Conservation (phyloP, 192 early-diverging fungal genomes). For the Coemansia sp. region DNA sequence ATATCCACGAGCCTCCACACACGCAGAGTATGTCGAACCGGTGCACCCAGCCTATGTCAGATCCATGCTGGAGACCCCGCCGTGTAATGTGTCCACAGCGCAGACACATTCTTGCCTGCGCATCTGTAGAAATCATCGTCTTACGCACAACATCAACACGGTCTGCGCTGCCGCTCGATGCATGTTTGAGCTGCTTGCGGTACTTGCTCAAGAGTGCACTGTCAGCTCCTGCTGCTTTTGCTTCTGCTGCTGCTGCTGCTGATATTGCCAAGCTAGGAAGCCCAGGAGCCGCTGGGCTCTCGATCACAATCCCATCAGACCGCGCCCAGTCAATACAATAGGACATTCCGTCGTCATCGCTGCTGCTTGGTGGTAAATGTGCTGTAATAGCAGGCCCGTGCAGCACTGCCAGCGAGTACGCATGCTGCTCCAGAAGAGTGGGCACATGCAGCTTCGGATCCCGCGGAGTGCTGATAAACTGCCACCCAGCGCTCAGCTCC, state of each 20-base stretch:
- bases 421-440: constrained; percentile 49
- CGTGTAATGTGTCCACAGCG: constrained; percentile 50
- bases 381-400: not conserved
- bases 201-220: constrained; percentile 10
- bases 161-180: constrained; percentile 18
- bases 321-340: constrained; percentile 59
- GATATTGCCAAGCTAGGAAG: constrained; percentile 10
- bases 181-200: constrained; percentile 15
- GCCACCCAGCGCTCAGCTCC: constrained; percentile 49
- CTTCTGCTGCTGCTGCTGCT: not conserved
- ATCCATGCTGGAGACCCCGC: not conserved
- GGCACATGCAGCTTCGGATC: constrained; percentile 48
- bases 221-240: not conserved
- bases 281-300: constrained; percentile 15
- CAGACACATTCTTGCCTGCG: constrained; percentile 32
- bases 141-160: constrained; percentile 51
- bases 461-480: constrained; percentile 53
- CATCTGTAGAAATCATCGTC: constrained; percentile 36
- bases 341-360: constrained; percentile 27
- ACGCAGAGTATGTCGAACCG: constrained; percentile 45
- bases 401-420: constrained; percentile 44
- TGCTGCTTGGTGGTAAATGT: not conserved
- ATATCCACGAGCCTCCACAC: constrained; percentile 50
- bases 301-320: constrained; percentile 46
- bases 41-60: constrained; percentile 31